Evolutionary conservation across 2,329 filamentous ascomycete genomes (phyloP), one percentile per base, ranked within the genome.

Genomic region (Exophiala viscosa): DNA sequence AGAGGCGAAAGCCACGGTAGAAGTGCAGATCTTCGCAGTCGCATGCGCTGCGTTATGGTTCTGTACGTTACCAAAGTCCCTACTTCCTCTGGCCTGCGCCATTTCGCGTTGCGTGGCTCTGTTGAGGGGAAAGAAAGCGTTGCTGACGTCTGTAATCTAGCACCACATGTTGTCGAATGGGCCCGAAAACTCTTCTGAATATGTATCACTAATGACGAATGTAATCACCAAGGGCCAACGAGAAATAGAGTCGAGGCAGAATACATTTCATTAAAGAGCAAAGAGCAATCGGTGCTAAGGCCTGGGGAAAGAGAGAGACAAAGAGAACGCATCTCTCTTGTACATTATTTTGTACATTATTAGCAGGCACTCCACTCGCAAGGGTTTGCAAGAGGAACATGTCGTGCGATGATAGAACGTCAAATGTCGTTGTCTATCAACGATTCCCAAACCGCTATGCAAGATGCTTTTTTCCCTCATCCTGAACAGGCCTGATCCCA

Each of bases 31-130:
- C 66, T 79, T 79, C 45, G 66, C 78, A 53, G 73, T 73, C 40
- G 75, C 77, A 49, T 80, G 79, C 60, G 66, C 80, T 45, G 67
- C 83, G 23, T 75, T 85, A 45, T 85, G 85, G 69, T 73, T 85
- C 45, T 83, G 82, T 85, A 76, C 58, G 81, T 65, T 4, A 7
- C n/a, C 18, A 5, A 15, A 40, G 34, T 14, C 23, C 8, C 64
- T 17, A 20, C 31, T 32, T 17, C 13, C 34, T 9, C 42, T 33
- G 5, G 18, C 32, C 6, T 38, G 23, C 23, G 5, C n/a, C n/a
- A n/a, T 5, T 28, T 28, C 23, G 23, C 5, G 8, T 5, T 28
- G 23, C 23, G 8, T 28, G 5, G 23, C 23, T n/a, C n/a, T 28
- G 23, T 7, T 28, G 5, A 28, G 8, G 5, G 23, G 23, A 28